Percentiles rank a stretch among this genome's conserved stretches.
Conservation (phyloP, 2,329 filamentous ascomycete species). For the Aspergillus luchuensis region DNA sequence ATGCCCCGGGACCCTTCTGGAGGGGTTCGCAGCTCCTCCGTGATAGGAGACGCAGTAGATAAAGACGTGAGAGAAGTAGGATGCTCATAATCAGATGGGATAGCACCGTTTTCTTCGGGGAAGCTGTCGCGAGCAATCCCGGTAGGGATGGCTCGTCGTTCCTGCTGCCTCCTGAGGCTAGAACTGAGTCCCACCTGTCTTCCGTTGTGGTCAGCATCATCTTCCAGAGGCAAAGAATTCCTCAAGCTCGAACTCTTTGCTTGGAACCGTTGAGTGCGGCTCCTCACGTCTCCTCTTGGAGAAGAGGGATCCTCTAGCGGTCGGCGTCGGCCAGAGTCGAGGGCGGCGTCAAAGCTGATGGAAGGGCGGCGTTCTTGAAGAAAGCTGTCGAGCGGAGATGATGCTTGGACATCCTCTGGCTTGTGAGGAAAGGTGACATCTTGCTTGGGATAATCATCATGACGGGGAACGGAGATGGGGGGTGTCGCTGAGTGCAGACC, state of each 20-base stretch:
- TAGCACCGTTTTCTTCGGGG: conserved; percentile 19
- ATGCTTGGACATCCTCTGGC: conserved; percentile 37
- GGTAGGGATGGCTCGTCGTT: conserved; percentile 31
- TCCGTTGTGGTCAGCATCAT: conserved; percentile 23
- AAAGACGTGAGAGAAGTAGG: conserved; percentile 48
- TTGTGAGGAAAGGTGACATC: conserved; percentile 39
- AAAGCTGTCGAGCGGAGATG: conserved; percentile 46
- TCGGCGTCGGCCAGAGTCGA: conserved; percentile 43
- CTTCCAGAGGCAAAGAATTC: conserved; percentile 40
- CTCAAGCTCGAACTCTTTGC: conserved; percentile 38
- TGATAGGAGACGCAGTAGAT: conserved; percentile 45
- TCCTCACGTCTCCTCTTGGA: conserved; percentile 32
- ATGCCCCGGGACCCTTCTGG: conserved; percentile 39
- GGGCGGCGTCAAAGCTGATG: conserved; percentile 45
- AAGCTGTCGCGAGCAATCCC: conserved; percentile 28
- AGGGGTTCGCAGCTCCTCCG: conserved; percentile 46
- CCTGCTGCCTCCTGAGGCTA: conserved; percentile 26
- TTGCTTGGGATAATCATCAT: conserved; percentile 32
- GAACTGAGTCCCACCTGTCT: conserved; percentile 23
- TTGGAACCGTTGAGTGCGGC: conserved; percentile 32
- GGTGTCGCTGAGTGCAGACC: conserved; percentile 46
- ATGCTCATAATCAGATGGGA: conserved; percentile 36
- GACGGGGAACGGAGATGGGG: conserved; percentile 49
- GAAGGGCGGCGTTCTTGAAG: conserved; percentile 44
- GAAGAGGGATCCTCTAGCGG: conserved; percentile 45